These are phyloP conservation scores for Penicillium sumatraense DNA, from an alignment of 2,329 filamentous ascomycete species.

Conservation along the genomic window DNA sequence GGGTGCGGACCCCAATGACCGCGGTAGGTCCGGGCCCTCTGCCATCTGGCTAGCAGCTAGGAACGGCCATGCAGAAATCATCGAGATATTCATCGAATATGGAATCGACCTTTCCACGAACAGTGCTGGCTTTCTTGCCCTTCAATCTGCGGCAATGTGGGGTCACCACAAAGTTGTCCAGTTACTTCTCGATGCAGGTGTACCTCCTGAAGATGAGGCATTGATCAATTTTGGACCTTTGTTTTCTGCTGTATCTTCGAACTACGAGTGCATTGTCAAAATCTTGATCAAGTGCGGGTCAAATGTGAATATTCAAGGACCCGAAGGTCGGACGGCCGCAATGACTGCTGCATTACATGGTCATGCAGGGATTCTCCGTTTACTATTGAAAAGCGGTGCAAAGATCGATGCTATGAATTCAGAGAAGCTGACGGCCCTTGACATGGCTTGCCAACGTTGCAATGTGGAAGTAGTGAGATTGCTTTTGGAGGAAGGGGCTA, in stretches of 20 bases:
- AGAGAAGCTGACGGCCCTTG: background rate
- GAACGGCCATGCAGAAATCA: background rate
- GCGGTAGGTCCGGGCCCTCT: background rate
- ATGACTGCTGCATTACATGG: background rate
- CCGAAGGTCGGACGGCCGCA: background rate
- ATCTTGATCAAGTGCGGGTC: background rate
- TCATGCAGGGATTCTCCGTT: background rate
- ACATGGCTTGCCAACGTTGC: background rate
- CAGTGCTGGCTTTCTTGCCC: background rate
- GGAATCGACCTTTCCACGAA: background rate
- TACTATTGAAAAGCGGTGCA: background rate
- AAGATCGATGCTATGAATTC: background rate
- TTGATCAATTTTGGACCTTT: background rate
- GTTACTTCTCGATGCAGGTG: background rate
- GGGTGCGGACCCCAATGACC: background rate
- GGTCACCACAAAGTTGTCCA: background rate
- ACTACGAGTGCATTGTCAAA: background rate
- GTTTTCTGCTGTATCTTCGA: background rate
- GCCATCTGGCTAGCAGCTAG: background rate
- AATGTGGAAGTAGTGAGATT: background rate
- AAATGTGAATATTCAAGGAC: background rate
- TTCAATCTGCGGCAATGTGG: background rate
- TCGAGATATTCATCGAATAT: background rate
- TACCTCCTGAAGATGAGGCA: background rate
- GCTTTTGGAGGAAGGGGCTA: background rate